Evolutionary conservation across 306 rosid species (phyloP).

Genomic region (Carpinus viminea): DNA sequence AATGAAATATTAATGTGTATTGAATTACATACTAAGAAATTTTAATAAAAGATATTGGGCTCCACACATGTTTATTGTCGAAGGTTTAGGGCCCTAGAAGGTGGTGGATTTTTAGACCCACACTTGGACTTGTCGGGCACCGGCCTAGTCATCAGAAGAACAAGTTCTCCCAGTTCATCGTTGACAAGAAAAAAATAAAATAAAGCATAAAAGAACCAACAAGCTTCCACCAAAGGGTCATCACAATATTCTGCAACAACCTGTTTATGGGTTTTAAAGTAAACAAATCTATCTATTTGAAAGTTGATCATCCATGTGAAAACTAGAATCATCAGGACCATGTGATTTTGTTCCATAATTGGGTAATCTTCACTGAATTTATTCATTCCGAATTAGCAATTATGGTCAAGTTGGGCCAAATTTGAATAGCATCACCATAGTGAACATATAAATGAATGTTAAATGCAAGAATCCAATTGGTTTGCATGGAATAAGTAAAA

Average conservation of each 20-base stretch:
- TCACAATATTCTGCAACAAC: background rate
- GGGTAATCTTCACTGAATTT: no score
- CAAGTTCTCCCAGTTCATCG: background rate
- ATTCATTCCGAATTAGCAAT: no score
- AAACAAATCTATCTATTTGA: background rate
- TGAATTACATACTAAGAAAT: background rate
- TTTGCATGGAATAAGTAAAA: no score
- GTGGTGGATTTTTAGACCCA: constrained; percentile 5
- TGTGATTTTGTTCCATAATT: background rate
- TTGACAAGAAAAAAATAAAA: background rate
- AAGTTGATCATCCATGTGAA: constrained; percentile 1
- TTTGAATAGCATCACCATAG: no score
- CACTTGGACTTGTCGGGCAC: background rate
- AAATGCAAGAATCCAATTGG: no score
- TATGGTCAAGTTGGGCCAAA: no score
- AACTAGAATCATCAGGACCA: background rate
- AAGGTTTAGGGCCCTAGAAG: background rate
- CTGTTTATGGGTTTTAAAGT: background rate
- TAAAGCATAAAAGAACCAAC: background rate
- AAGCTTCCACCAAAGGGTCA: background rate
- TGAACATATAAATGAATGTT: no score
- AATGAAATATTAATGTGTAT: background rate
- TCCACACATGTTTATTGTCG: background rate
- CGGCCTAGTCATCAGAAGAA: background rate
- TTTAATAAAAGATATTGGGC: background rate